phyloP scores from a whole-genome alignment of 345 rosid species.

The Pugionium cornutum region DNA sequence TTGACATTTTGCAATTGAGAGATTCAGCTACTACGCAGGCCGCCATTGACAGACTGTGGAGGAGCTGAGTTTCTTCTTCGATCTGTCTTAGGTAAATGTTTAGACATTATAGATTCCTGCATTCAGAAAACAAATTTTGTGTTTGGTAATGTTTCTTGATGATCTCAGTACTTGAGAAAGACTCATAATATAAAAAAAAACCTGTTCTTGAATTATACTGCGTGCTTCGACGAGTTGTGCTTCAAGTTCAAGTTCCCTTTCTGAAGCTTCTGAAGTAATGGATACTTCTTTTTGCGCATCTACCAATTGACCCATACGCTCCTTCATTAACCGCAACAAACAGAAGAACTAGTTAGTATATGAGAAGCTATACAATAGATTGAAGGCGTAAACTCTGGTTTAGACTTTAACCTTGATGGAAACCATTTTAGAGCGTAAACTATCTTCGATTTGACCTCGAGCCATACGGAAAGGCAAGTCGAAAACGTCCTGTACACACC shows the following conservation, averaged over 20 bases:
- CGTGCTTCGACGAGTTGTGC: conserved; percentile 99
- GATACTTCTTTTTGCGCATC: conserved; percentile 91
- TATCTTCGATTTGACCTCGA: conserved; percentile 95
- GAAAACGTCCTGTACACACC: conserved; percentile 68
- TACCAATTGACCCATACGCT: conserved; percentile 76
- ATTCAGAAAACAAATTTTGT: background rate
- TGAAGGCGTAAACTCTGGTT: background rate
- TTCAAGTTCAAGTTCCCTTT: conserved; percentile 98
- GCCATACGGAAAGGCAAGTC: conserved; percentile 95
- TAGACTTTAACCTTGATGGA: conserved; percentile 65
- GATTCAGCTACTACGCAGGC: no score
- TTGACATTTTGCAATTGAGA: background rate
- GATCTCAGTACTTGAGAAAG: background rate
- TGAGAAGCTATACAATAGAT: background rate
- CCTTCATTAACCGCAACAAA: conserved; percentile 30
- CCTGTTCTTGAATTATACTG: conserved; percentile 99
- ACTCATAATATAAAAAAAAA: conserved; percentile 5
- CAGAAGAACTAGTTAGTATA: conserved; percentile 10
- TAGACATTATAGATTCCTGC: conserved; percentile 41
- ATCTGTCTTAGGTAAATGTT: conserved; percentile 40
- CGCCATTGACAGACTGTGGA: conserved; percentile 29
- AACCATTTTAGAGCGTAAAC: conserved; percentile 87
- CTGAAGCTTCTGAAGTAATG: conserved; percentile 89
- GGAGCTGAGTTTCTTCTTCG: conserved; percentile 44
- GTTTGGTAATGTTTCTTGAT: conserved; percentile 1